Percentiles rank a stretch among this genome's conserved stretches.
Evolutionary conservation across 208 protist genomes (phyloP).

Genomic region (Wallacemonas rigidus): DNA sequence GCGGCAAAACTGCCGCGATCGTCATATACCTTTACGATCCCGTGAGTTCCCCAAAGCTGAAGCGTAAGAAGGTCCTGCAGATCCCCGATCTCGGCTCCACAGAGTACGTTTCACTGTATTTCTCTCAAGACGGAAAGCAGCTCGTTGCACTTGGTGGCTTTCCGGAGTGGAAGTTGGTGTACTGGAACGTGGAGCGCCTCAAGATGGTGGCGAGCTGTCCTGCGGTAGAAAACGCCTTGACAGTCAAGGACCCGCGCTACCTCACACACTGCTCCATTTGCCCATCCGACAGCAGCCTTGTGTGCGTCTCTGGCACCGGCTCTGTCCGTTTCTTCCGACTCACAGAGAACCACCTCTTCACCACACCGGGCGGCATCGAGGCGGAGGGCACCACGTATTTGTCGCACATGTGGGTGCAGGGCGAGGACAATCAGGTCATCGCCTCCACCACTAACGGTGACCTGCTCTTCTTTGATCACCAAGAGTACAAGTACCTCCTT

Average conservation of each 20-base stretch:
- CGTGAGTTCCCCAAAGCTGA: conserved; percentile 69
- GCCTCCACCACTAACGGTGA: conserved; percentile 94
- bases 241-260: conserved; percentile 45
- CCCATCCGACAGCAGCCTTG: conserved; percentile 80
- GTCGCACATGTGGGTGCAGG: conserved; percentile 91
- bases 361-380: conserved; percentile 54
- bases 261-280: conserved; percentile 93
- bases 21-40: conserved; percentile 93
- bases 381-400: conserved; percentile 89
- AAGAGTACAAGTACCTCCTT: conserved; percentile 86
- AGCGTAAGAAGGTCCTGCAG: conserved; percentile 83
- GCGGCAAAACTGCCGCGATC: conserved; percentile 74
- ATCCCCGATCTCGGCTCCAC: conserved; percentile 80
- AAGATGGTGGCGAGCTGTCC: conserved; percentile 78
- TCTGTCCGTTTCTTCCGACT: conserved; percentile 90
- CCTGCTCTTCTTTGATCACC: conserved; percentile 93
- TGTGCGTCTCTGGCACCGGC: conserved; percentile 93
- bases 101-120: conserved; percentile 90
- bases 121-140: conserved; percentile 90
- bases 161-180: conserved; percentile 93
- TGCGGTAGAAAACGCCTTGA: conserved; percentile 51
- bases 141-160: conserved; percentile 88
- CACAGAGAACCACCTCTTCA: conserved; percentile 78
- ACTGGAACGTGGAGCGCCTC: conserved; percentile 92
- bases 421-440: conserved; percentile 85